Conservation (phyloP, 2,329 filamentous ascomycete species). For the Trematosphaeria pertusa region DNA sequence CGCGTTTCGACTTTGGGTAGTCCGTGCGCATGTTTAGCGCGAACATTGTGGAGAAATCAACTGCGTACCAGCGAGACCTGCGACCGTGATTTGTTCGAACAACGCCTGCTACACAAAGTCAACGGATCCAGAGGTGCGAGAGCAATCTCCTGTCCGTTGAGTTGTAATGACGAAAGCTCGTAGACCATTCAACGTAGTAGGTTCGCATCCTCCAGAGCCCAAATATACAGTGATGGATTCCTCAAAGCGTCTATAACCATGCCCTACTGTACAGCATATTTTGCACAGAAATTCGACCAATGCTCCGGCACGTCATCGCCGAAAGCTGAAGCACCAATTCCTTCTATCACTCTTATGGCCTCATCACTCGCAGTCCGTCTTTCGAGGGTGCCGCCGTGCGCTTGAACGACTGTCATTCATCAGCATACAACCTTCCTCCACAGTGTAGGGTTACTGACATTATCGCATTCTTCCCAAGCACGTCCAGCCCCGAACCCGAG, state of each 20-base stretch:
- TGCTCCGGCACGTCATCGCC: conserved; percentile 1
- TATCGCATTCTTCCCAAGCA: conserved; percentile 98
- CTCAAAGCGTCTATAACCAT: conserved; percentile 37
- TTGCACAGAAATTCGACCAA: conserved; percentile 26
- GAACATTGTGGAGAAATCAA: too few species aligned
- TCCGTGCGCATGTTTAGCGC: too few species aligned
- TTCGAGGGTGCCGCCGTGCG: conserved; percentile 55
- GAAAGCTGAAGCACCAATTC: conserved; percentile 8
- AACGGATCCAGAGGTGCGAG: too few species aligned
- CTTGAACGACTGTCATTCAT: conserved; percentile 57
- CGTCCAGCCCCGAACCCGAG: conserved; percentile 94
- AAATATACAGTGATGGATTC: conserved; percentile 40
- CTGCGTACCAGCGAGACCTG: too few species aligned
- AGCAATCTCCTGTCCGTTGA: too few species aligned
- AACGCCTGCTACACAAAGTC: too few species aligned
- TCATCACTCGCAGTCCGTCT: conserved; percentile 57
- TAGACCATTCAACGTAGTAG: too few species aligned
- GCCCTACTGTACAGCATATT: conserved; percentile 46
- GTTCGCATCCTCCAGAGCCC: too few species aligned
- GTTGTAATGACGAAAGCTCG: too few species aligned
- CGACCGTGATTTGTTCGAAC: neutral
- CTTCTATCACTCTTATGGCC: conserved; percentile 43
- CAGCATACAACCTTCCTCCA: neutral
- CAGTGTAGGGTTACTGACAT: conserved; percentile 48
- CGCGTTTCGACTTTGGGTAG: too few species aligned